Evolutionary conservation across 805 yeast genomes (phyloP).

Genomic region (Jamesozyma rosinii): DNA sequence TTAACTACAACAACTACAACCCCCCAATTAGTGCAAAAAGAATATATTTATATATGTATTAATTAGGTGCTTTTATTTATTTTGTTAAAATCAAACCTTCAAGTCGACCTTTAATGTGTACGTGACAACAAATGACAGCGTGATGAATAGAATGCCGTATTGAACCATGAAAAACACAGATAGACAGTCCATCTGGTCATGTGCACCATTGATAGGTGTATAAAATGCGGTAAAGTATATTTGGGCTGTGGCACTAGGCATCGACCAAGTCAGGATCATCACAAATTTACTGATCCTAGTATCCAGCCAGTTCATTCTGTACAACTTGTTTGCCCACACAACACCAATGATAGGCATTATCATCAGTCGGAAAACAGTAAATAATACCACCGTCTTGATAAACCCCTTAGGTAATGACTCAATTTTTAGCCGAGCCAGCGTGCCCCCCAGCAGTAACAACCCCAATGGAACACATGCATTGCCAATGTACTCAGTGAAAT

Average conservation of each 20-base stretch:
- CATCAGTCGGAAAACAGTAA: constrained; percentile 52
- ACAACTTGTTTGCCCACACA: constrained; percentile 51
- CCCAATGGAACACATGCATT: constrained; percentile 88
- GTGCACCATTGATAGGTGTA: constrained; percentile 54
- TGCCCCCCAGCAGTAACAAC: constrained; percentile 72
- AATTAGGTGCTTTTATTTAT: not conserved
- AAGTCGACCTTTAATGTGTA: constrained; percentile 36
- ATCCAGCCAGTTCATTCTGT: constrained; percentile 55
- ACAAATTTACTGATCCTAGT: constrained; percentile 57
- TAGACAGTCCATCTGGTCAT: constrained; percentile 66
- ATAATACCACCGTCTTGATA: constrained; percentile 46
- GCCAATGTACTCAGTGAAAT: constrained; percentile 69
- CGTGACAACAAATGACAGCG: constrained; percentile 66
- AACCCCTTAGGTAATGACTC: constrained; percentile 53
- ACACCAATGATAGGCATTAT: constrained; percentile 74
- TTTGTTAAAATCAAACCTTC: no score
- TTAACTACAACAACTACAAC: not conserved
- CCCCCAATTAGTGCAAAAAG: no score
- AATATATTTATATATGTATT: not conserved
- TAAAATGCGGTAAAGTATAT: constrained; percentile 83
- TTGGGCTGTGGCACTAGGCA: constrained; percentile 84
- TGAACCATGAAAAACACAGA: constrained; percentile 63
- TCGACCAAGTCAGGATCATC: constrained; percentile 61
- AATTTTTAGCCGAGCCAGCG: constrained; percentile 66
- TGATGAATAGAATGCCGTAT: constrained; percentile 51